Conservation (phyloP, 1,139 yeast species). For the Pichia sp. region DNA sequence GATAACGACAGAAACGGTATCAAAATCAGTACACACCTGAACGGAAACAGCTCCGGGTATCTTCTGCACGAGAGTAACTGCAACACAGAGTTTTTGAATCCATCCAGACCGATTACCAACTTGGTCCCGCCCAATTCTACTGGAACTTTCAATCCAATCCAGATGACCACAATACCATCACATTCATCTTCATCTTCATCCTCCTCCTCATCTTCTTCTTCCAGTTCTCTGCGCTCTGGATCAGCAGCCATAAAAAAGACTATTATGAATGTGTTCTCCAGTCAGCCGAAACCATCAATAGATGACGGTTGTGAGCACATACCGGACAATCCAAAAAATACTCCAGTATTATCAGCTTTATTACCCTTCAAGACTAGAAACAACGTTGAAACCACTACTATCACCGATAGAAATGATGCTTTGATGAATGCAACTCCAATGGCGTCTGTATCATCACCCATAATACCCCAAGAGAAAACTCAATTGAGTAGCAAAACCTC, state of each 20-base stretch:
- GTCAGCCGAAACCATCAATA: background rate
- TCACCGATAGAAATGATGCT: background rate
- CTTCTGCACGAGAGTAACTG: too few species aligned
- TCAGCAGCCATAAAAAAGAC: constrained; percentile 1
- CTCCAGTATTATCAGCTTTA: background rate
- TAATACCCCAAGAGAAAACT: too few species aligned
- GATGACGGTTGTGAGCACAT: background rate
- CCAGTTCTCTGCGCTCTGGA: background rate
- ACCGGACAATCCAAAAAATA: background rate
- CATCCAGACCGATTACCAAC: too few species aligned
- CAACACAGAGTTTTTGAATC: too few species aligned
- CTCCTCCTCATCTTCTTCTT: background rate
- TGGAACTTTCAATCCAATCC: too few species aligned
- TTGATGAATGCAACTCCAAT: too few species aligned
- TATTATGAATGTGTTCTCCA: constrained; percentile 4
- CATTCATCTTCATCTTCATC: too few species aligned
- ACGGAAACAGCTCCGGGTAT: too few species aligned
- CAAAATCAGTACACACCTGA: too few species aligned
- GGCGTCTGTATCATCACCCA: too few species aligned
- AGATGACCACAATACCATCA: too few species aligned
- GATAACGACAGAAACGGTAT: background rate
- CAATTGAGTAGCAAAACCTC: background rate
- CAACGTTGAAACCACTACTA: background rate
- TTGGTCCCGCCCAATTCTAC: too few species aligned
- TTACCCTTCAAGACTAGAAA: background rate